phyloP scores from a whole-genome alignment of 1,284 basidiomycete species.

The Ganoderma sinense region DNA sequence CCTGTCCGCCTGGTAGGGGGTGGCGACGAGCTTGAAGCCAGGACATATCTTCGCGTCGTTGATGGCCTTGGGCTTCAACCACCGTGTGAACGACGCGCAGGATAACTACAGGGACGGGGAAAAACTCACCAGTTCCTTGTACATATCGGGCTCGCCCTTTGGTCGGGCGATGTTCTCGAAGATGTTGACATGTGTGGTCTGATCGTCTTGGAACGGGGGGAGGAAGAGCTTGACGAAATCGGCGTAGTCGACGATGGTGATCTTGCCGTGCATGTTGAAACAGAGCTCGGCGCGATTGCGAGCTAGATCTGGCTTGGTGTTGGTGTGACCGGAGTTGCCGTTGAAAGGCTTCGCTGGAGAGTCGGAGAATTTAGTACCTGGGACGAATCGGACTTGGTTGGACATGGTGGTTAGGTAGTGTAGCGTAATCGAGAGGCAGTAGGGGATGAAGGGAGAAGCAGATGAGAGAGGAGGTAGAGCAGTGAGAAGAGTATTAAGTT shows the following conservation, averaged over 20 bases:
- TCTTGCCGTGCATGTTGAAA: too few species aligned
- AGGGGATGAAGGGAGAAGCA: background rate
- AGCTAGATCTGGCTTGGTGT: too few species aligned
- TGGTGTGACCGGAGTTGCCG: too few species aligned
- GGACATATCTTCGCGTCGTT: slow-evolving; percentile 12
- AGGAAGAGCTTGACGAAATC: background rate
- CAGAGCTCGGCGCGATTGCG: too few species aligned
- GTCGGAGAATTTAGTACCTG: background rate
- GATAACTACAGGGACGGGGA: background rate
- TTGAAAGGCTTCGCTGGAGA: background rate
- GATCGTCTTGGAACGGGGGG: background rate
- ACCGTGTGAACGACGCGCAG: background rate
- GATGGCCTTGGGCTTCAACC: slow-evolving; percentile 9
- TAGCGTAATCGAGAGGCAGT: background rate
- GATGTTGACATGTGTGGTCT: background rate
- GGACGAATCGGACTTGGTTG: background rate
- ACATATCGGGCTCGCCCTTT: background rate
- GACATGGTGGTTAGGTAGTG: background rate
- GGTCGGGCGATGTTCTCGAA: background rate
- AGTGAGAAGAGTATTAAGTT: background rate
- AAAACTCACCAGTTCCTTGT: slow-evolving; percentile 3
- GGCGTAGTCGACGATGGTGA: background rate
- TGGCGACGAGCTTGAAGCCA: slow-evolving; percentile 3
- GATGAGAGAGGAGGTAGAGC: background rate
- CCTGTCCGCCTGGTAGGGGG: slow-evolving; percentile 2